Base-by-base conservation (phyloP, 441 rosid species). In the Adansonia madagascariensis region DNA sequence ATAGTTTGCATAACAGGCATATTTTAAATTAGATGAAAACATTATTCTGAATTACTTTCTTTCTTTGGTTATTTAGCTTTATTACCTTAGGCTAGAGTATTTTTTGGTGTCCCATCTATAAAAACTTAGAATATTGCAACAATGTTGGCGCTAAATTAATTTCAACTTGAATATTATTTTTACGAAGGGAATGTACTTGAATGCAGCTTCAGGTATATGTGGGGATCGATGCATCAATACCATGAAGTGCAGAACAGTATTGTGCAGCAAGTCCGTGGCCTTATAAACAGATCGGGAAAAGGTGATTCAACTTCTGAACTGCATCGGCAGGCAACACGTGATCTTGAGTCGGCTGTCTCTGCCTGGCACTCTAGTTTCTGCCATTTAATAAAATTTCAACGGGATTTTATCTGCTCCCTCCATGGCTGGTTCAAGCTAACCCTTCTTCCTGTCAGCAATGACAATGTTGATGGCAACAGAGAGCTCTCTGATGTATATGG, bases 221-320 rank as follows among this genome's bases (percentile, higher is more conserved):
- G 98, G 99, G 89, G 78, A 78, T 79, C 91, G 20, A 93, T 93
- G 99, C 88, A 92, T 77, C 91, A 90, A 46, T 90, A 81, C 83
- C 98, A 95, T 59, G 97, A 95, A 81, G 84, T 90, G 68, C 99
- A 95, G 86, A 91, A 78, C 82, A 78, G 80, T 85, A 90, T 93
- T n/a, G 96, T 95, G 74, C 99, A 93, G 84, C 99, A 95, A 86
- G 99, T 95, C 31, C 89, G 87, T 53, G 99, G 98, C 78, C 98
- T 95, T 53, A 89, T 93, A 76, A 91, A 90, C 86, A 88, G 53
- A 79, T 84, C 94, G 44, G 82, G 81, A 71, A 93, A 78, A 80
- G 97, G 98, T 18, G 88, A 92, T 80, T 91, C 96, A 59, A 93
- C 99, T 55, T 90, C 96, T 56, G 99, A 93, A 81, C 75, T 95